A percentile compares a stretch with the other conserved stretches of the same genome.
Evolutionary conservation across 768 basidiomycete species (phyloP).

Genomic region (Naganishia randhawae): DNA sequence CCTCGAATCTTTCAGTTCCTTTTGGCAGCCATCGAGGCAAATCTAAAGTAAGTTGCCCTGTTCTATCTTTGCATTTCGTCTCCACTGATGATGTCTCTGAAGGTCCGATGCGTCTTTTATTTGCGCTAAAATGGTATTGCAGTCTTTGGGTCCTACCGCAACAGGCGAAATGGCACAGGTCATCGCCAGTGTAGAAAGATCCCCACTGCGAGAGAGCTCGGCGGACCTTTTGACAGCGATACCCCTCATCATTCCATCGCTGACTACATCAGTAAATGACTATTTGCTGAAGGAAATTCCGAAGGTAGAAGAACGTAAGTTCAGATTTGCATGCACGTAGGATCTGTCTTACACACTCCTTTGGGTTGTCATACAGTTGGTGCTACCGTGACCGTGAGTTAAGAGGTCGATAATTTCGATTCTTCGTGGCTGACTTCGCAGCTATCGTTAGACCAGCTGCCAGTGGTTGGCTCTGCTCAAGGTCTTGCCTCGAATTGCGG

Average conservation of each 20-base stretch:
- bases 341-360: not conserved
- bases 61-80: not conserved
- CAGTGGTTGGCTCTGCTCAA: conserved; percentile 22
- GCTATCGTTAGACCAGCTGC: not conserved
- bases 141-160: conserved; percentile 19
- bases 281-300: conserved; percentile 9
- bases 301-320: conserved; percentile 1
- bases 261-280: conserved; percentile 1
- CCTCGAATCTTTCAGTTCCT: conserved; percentile 8
- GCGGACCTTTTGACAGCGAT: conserved; percentile 13
- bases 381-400: not conserved
- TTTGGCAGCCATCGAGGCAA: conserved; percentile 12
- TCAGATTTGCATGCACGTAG: not conserved
- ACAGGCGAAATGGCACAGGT: conserved; percentile 15
- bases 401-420: too few relatives aligned
- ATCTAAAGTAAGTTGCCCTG: conserved; percentile 10
- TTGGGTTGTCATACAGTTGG: not conserved
- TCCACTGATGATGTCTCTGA: not conserved
- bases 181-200: conserved; percentile 8
- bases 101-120: conserved; percentile 16
- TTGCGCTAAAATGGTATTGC: conserved; percentile 8
- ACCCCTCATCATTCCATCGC: conserved; percentile 14
- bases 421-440: not conserved
- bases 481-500: conserved; percentile 21
- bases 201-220: not conserved